These are phyloP conservation scores for Alternaria alternata DNA, from an alignment of 2,329 filamentous ascomycete genomes.

Conservation along the genomic window DNA sequence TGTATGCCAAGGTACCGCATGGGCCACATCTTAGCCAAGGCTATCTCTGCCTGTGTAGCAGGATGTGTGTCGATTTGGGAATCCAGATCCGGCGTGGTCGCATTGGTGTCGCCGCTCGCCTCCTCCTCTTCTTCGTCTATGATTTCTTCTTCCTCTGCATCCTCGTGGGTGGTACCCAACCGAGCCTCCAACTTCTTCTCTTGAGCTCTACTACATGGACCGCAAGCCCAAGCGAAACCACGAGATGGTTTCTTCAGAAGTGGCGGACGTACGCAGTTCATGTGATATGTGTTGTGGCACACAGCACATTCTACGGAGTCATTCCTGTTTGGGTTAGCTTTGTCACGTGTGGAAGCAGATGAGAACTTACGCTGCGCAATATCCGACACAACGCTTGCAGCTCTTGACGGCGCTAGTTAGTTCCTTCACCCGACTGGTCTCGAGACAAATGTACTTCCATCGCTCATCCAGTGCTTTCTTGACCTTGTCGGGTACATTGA, in stretches of 20 bases:
- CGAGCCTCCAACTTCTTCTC: conserved; percentile 91
- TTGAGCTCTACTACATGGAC: conserved; percentile 93
- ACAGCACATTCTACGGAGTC: conserved; percentile 98
- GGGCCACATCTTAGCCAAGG: conserved; percentile 93
- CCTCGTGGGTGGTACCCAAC: conserved; percentile 62
- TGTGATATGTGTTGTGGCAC: conserved; percentile 94
- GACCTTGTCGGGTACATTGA: conserved; percentile 94
- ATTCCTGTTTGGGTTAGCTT: conserved; percentile 64
- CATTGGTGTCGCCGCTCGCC: conserved; percentile 69
- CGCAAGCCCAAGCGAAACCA: conserved; percentile 98
- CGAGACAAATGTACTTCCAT: conserved; percentile 95
- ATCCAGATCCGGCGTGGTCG: conserved; percentile 57
- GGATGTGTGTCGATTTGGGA: conserved; percentile 66
- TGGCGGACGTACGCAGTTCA: conserved; percentile 94
- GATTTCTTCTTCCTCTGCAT: conserved; percentile 70
- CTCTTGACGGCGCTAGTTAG: conserved; percentile 94
- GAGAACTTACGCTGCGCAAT: conserved; percentile 82
- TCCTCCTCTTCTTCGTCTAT: conserved; percentile 75
- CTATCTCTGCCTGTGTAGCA: conserved; percentile 84
- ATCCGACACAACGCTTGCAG: conserved; percentile 90
- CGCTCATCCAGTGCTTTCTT: conserved; percentile 95
- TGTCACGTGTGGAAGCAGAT: conserved; percentile 2
- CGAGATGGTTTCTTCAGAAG: conserved; percentile 94
- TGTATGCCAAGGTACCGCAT: conserved; percentile 96
- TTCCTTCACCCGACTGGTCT: conserved; percentile 92